Evolutionary conservation across 257 asterid genomes (phyloP).

Genomic region (Perilla frutescens): DNA sequence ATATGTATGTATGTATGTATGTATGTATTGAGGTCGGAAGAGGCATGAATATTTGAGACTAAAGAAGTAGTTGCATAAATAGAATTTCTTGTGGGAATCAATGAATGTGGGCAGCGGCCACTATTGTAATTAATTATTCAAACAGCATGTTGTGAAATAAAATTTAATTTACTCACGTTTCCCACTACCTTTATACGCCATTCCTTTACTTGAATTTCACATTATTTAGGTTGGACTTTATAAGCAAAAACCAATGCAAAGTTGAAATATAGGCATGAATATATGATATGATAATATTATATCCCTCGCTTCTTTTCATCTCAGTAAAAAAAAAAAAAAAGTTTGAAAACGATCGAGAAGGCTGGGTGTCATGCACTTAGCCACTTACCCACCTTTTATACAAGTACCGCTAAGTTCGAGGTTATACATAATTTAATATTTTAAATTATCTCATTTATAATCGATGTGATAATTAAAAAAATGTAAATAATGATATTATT

Average conservation of each 20-base stretch:
- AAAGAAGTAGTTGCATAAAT: not conserved
- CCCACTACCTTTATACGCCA: not conserved
- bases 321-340: no score
- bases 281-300: no score
- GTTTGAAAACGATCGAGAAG: no score
- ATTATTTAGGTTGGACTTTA: slow-evolving; percentile 32
- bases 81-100: not conserved
- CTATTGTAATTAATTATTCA: no score
- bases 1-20: no score
- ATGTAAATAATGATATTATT: no score
- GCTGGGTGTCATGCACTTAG: slow-evolving; percentile 1
- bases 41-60: no score
- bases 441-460: no score
- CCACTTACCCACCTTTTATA: not conserved
- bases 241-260: slow-evolving; percentile 11
- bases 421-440: no score
- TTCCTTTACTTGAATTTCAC: slow-evolving; percentile 11
- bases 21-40: no score
- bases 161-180: slow-evolving; percentile 32
- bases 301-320: slow-evolving; percentile 10
- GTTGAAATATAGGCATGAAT: slow-evolving; percentile 24
- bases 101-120: slow-evolving; percentile 5
- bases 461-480: no score
- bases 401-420: no score
- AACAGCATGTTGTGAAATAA: slow-evolving; percentile 31